Conservation (phyloP, 2,329 filamentous ascomycete species). For the Talaromyces marneffei region DNA sequence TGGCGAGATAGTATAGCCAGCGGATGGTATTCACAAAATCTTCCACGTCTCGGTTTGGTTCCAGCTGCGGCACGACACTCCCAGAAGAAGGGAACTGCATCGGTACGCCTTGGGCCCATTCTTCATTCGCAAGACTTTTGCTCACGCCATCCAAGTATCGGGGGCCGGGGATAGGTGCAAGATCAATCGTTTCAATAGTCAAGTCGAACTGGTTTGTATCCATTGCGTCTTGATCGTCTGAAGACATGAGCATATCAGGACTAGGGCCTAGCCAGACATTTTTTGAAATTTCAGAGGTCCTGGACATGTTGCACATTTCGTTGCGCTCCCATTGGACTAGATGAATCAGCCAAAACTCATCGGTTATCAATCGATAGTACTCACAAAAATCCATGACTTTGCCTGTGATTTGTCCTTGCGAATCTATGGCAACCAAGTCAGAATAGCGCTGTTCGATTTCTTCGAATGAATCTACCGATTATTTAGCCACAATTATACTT, state of each 20-base stretch:
- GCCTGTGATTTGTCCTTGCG: constrained; percentile 64
- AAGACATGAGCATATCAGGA: constrained; percentile 58
- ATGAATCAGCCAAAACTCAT: neutral
- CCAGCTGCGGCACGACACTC: constrained; percentile 79
- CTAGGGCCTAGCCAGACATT: constrained; percentile 91
- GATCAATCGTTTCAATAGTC: constrained; percentile 81
- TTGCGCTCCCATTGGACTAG: constrained; percentile 73
- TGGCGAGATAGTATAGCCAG: constrained; percentile 81
- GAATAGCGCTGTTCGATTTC: constrained; percentile 66
- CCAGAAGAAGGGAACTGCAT: constrained; percentile 84
- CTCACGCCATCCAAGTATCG: constrained; percentile 59
- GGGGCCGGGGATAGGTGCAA: constrained; percentile 68
- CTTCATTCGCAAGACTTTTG: constrained; percentile 43
- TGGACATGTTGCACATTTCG: constrained; percentile 93
- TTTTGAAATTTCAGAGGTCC: constrained; percentile 76
- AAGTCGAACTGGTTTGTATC: constrained; percentile 65
- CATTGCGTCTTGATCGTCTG: constrained; percentile 36
- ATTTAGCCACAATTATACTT: neutral
- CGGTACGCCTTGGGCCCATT: constrained; percentile 47
- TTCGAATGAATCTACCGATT: constrained; percentile 54
- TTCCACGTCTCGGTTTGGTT: constrained; percentile 76
- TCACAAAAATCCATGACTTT: constrained; percentile 76
- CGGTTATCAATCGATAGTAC: constrained; percentile 22
- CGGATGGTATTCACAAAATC: constrained; percentile 78
- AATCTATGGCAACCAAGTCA: constrained; percentile 69